Evolutionary conservation across 805 yeast species (phyloP), one percentile per base, ranked within the genome.

Genomic region (Scheffersomyces ergatensis): DNA sequence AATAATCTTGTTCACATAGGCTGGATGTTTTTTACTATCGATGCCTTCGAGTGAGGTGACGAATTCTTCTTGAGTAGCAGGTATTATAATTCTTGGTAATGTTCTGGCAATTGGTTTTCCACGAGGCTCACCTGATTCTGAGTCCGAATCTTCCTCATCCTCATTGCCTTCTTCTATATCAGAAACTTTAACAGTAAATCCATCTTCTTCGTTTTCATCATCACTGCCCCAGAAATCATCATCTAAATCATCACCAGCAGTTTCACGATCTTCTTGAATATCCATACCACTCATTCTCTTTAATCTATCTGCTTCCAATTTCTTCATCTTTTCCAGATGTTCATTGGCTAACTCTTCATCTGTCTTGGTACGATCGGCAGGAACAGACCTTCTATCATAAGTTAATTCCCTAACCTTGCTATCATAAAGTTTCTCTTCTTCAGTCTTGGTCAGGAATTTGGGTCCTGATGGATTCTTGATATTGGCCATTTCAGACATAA

Each of bases 341-440:
- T 85, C 92, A 30, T 70, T 65, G 35, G 65, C 67, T 11, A 84
- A 39, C 58, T 86, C 93, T 59, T 85, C 89, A 2, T 76, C 82
- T 1, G 93, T 85, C 57, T 85, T 84, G 2, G 92, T 84, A 63
- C 90, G 74, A 40, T 85, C 92, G 17, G 90, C 81, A 24, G 93
- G 93, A 2, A 76, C 89, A 9, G 93, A 83, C 56, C 90, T 74
- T 60, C 80, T 79, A 45, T 86, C 93, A 53, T 82, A 67, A 2
- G 79, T 76, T 44, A 85, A 72, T 54, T 81, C 84, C 47, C 79
- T 74, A 15, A 85, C 85, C 50, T 80, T 77, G 53, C 69, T 70
- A 53, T 84, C 89, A 58, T 86, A 86, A 19, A 74, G 79, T 9
- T 69, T 59, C 24, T 72, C 74, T 37, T 73, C 74, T 31, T 47